Percentiles rank a stretch among this genome's conserved stretches.
These are phyloP conservation scores for Nakaseomyces bracarensis DNA, from an alignment of 1,139 yeast species.

Conservation along the genomic window DNA sequence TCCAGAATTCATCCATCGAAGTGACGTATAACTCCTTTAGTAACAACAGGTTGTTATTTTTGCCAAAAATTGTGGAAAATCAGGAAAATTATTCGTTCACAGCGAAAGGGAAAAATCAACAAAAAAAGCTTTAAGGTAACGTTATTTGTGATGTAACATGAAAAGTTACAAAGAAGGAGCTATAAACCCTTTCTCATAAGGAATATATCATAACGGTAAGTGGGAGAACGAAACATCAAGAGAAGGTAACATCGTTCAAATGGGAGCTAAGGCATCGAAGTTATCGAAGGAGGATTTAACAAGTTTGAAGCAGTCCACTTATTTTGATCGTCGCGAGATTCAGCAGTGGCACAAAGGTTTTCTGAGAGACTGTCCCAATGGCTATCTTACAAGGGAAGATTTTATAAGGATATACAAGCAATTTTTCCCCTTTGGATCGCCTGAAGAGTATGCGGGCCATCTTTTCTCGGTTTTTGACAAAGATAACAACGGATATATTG, in stretches of 20 bases:
- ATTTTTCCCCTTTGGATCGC: conserved; percentile 97
- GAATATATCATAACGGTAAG: background rate
- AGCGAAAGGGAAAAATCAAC: background rate
- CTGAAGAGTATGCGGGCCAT: conserved; percentile 80
- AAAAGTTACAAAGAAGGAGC: too few species aligned
- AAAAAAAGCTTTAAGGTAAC: conserved; percentile 1
- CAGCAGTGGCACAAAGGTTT: conserved; percentile 99
- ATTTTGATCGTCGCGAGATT: conserved; percentile 85
- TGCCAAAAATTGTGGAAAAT: too few species aligned
- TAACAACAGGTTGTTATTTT: background rate
- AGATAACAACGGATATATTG: conserved; percentile 73
- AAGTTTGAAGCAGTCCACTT: conserved; percentile 75
- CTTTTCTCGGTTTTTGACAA: conserved; percentile 84
- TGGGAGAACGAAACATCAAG: too few species aligned
- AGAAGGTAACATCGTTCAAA: conserved; percentile 28
- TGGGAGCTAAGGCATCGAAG: conserved; percentile 96
- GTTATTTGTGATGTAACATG: conserved; percentile 2
- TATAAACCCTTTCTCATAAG: too few species aligned
- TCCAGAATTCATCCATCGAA: too few species aligned
- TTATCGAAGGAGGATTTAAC: conserved; percentile 84
- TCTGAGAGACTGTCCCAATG: conserved; percentile 85
- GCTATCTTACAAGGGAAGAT: conserved; percentile 79
- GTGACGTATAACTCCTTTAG: too few species aligned
- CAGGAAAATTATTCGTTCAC: background rate
- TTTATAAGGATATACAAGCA: conserved; percentile 89